These are phyloP conservation scores for Chlamydomonas schloesseri DNA, from an alignment of 139 green algal genomes.

Conservation along the genomic window DNA sequence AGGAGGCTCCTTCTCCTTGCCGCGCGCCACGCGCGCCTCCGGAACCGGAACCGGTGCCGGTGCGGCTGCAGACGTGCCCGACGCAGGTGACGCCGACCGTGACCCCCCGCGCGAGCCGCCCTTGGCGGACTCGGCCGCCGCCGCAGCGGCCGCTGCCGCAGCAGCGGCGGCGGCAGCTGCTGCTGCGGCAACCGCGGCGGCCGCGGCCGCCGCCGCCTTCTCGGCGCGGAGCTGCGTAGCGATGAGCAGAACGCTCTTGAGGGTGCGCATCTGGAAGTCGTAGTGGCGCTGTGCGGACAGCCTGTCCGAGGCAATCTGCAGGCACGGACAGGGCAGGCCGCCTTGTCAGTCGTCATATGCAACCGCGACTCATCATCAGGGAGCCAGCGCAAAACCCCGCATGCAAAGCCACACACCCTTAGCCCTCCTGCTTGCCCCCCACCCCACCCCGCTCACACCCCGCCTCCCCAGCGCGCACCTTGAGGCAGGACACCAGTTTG, in stretches of 20 bases:
- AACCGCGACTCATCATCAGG: no score
- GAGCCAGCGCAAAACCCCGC: no score
- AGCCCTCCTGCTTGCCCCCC: no score
- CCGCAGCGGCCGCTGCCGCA: background rate
- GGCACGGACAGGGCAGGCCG: no score
- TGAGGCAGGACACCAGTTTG: slow-evolving; percentile 67
- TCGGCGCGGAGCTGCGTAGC: slow-evolving; percentile 48
- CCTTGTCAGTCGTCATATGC: no score
- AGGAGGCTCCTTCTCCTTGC: background rate
- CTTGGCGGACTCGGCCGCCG: no score
- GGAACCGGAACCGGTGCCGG: background rate
- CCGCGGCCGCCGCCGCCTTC: background rate
- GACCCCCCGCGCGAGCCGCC: background rate
- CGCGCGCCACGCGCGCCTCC: background rate
- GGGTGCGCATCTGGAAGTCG: slow-evolving; percentile 77
- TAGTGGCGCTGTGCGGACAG: slow-evolving; percentile 71
- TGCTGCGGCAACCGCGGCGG: background rate
- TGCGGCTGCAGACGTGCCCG: background rate
- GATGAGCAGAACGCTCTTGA: slow-evolving; percentile 68
- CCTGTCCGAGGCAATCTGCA: slow-evolving; percentile 62
- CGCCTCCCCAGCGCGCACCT: slow-evolving; percentile 14
- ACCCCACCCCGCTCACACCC: no score
- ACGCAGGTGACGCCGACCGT: background rate
- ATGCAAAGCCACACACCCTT: no score
- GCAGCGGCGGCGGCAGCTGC: background rate